A percentile compares a stretch with the other conserved stretches of the same genome.
Conservation (phyloP, 2,329 filamentous ascomycete species). For the Tricladium varicosporioides region DNA sequence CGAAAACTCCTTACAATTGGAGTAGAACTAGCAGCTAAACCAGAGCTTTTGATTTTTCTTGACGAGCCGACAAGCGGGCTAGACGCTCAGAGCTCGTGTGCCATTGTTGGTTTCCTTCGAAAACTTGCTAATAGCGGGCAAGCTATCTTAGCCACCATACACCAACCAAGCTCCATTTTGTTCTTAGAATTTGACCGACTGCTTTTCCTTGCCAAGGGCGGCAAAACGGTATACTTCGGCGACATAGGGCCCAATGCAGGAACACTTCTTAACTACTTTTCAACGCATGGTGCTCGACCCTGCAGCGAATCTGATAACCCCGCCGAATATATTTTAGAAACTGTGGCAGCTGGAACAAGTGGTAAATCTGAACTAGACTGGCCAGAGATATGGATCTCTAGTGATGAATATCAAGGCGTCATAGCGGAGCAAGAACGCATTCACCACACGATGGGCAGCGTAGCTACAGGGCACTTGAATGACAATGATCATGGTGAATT, state of each 20-base stretch:
- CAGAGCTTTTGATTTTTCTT: slow-evolving; percentile 80
- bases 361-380: slow-evolving; percentile 61
- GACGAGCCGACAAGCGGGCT: slow-evolving; percentile 93
- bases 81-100: slow-evolving; percentile 90
- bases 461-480: slow-evolving; percentile 22
- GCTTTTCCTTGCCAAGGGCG: slow-evolving; percentile 72
- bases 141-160: slow-evolving; percentile 90
- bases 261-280: slow-evolving; percentile 71
- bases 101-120: slow-evolving; percentile 81
- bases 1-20: slow-evolving; percentile 83
- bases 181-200: slow-evolving; percentile 87
- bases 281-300: slow-evolving; percentile 61
- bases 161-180: slow-evolving; percentile 89
- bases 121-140: slow-evolving; percentile 86
- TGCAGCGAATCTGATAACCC: slow-evolving; percentile 74
- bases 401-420: slow-evolving; percentile 42
- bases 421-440: slow-evolving; percentile 51
- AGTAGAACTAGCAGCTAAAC: slow-evolving; percentile 88
- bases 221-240: slow-evolving; percentile 77
- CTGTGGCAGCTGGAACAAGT: slow-evolving; percentile 56
- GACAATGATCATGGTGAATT: slow-evolving; percentile 55
- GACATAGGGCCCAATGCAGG: slow-evolving; percentile 70
- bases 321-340: slow-evolving; percentile 74
- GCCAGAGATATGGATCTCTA: slow-evolving; percentile 58
- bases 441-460: slow-evolving; percentile 28